A percentile compares a stretch with the other conserved stretches of the same genome.
Evolutionary conservation across 345 rosid species (phyloP).

Genomic region (Gossypium longicalyx): DNA sequence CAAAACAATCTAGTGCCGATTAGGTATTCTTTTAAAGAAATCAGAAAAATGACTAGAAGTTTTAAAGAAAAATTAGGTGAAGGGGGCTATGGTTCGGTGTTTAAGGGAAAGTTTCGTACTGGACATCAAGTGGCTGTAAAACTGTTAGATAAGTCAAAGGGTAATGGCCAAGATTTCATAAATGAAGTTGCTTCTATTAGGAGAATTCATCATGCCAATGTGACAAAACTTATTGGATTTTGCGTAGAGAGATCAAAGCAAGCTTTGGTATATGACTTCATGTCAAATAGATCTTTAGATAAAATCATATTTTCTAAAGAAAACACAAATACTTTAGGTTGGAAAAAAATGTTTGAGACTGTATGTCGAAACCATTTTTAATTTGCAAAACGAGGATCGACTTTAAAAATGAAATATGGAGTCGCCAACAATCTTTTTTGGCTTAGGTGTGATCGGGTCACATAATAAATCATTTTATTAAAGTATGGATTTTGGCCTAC

Average conservation of each 20-base stretch:
- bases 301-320: neutral
- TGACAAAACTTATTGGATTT: neutral
- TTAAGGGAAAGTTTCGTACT: slow-evolving; percentile 8
- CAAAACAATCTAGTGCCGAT: neutral
- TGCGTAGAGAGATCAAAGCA: slow-evolving; percentile 4
- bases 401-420: too few relatives aligned
- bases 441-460: too few relatives aligned
- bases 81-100: slow-evolving; percentile 15
- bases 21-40: slow-evolving; percentile 11
- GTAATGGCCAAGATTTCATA: neutral
- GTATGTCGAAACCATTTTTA: too few relatives aligned
- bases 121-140: slow-evolving; percentile 1
- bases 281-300: neutral
- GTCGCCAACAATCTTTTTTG: too few relatives aligned
- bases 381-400: too few relatives aligned
- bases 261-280: slow-evolving; percentile 14
- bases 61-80: slow-evolving; percentile 8
- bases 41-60: neutral
- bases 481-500: too few relatives aligned
- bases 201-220: neutral
- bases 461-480: too few relatives aligned
- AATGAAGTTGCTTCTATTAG: neutral
- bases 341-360: slow-evolving; percentile 1
- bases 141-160: neutral
- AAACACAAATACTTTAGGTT: neutral